Base-by-base conservation (phyloP, 108 stramenopile genomes). In the Cyclotella baltica region DNA sequence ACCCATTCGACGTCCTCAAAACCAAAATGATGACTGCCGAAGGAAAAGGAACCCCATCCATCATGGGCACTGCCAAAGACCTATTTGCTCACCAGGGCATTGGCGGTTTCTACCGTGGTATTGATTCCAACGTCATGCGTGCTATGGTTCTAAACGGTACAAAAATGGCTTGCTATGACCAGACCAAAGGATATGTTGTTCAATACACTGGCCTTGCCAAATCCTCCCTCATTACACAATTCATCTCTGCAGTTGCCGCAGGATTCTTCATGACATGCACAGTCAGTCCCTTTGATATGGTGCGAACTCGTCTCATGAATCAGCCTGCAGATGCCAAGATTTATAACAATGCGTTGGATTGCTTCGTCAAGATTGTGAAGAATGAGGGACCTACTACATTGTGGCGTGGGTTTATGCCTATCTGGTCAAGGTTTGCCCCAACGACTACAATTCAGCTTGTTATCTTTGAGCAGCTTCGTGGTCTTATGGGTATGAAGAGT, bases 221-320 rank as follows among this genome's bases (percentile, higher is more conserved):
- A 57, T 81, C 51, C 19, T 85, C 91, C 22, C 67, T 91, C 10
- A 55, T 80, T 28, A 89, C 90, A 33, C 86, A 88, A 70, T 93
- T 93, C 73, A 70, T 85, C 48, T 86, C 93, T 18, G 92, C 94
- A 34, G 88, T 90, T 31, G 81, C 86, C 51, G 96, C 96, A 23
- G 96, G 96, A 37, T 97, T 97, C 72, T 97, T 97, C 89, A 97
- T 97, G 96, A 95, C 96, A 33, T 89, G 88, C 70, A 96, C 95
- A 18, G 96, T 97, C 22, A 77, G 88, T 65, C 96, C 96, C 0
- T 97, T 95, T 71, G 96, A 97, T 67, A 94, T 94, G 91, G 78
- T 95, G 29, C 89, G 96, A 64, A 97, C 96, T 10, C 83, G 88
- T 52, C 76, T 97, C 27, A 97, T 97, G 96, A 97, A 97, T 73